Percentiles rank a stretch among this genome's conserved stretches.
Conservation (phyloP, 345 rosid genomes). For the Euphorbia lathyris region DNA sequence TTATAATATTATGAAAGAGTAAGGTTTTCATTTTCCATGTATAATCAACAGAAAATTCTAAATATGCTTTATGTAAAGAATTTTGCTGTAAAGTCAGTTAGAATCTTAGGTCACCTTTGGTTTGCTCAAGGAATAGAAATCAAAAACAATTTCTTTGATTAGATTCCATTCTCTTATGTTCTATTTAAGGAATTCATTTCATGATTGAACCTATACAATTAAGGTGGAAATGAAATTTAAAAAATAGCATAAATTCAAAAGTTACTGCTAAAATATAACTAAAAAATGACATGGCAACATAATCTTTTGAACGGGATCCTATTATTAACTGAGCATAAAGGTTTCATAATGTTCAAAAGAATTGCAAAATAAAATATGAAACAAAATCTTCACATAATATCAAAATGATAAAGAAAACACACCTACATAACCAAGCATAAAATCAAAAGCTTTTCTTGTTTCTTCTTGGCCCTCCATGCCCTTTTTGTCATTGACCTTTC, state of each 20-base stretch:
- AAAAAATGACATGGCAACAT: background rate
- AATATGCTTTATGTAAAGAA: background rate
- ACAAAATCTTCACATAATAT: background rate
- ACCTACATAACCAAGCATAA: constrained; percentile 89
- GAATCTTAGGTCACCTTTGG: background rate
- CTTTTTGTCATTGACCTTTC: constrained; percentile 87
- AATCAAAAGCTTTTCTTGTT: constrained; percentile 86
- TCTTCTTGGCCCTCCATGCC: constrained; percentile 90
- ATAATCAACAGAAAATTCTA: background rate
- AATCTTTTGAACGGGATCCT: background rate
- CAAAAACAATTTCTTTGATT: background rate
- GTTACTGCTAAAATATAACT: background rate
- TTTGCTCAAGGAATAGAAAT: background rate
- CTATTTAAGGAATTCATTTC: background rate
- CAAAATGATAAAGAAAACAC: constrained; percentile 21
- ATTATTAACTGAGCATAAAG: background rate
- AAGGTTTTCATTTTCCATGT: background rate
- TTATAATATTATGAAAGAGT: background rate
- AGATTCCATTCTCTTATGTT: background rate
- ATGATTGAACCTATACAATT: background rate
- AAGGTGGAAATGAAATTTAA: background rate
- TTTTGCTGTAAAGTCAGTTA: background rate
- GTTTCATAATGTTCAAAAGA: background rate
- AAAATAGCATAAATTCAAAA: background rate
- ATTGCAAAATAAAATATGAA: background rate